Percentiles rank a stretch among this genome's conserved stretches.
These are phyloP conservation scores for Scortechinia acanthostroma DNA, from an alignment of 2,329 filamentous ascomycete genomes.

Conservation along the genomic window DNA sequence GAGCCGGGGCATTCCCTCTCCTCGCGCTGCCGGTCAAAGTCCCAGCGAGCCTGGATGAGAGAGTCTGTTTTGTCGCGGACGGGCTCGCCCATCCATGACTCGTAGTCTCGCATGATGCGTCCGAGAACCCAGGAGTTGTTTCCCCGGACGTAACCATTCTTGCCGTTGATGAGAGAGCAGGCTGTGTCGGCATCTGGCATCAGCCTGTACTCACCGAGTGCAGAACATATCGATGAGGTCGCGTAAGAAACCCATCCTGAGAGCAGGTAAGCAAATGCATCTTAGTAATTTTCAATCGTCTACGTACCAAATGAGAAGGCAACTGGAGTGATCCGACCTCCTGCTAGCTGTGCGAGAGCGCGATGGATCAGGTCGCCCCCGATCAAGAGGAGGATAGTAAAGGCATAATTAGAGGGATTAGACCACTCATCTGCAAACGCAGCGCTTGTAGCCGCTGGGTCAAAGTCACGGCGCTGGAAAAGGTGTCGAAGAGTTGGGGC, in stretches of 20 bases:
- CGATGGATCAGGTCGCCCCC: constrained; percentile 21
- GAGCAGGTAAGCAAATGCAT: background rate
- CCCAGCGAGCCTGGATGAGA: no score
- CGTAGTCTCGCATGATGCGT: no score
- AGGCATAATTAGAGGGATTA: constrained; percentile 10
- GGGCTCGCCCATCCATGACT: no score
- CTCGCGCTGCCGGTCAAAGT: no score
- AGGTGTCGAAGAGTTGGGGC: no score
- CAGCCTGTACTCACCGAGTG: constrained; percentile 15
- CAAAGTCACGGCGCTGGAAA: no score
- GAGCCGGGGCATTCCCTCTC: no score
- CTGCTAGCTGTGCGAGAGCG: constrained; percentile 19
- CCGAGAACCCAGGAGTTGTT: no score
- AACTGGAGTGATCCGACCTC: constrained; percentile 14
- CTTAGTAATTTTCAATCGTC: background rate
- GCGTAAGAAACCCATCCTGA: constrained; percentile 17
- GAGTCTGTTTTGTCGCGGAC: no score
- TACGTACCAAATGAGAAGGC: constrained; percentile 17
- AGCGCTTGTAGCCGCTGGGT: no score
- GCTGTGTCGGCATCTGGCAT: no score
- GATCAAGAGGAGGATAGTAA: constrained; percentile 21
- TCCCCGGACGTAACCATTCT: constrained; percentile 13
- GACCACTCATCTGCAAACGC: constrained; percentile 8
- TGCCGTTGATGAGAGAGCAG: no score
- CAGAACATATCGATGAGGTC: constrained; percentile 9